phyloP scores from a whole-genome alignment of 2,329 filamentous ascomycete genomes.

The Botryotinia calthae region DNA sequence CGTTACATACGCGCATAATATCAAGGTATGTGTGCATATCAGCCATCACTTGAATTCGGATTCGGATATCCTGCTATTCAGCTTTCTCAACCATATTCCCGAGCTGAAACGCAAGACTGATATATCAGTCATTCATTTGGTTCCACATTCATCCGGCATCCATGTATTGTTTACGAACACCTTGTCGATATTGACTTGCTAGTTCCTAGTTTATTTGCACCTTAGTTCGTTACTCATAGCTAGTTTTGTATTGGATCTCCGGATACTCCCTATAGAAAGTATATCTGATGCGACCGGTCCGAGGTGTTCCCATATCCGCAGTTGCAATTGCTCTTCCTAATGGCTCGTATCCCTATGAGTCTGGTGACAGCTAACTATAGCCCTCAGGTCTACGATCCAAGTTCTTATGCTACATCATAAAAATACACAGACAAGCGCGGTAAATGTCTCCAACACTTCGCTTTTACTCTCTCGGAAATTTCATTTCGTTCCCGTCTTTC shows the following conservation, averaged over 20 bases:
- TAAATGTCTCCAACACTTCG: background rate
- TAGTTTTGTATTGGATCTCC: background rate
- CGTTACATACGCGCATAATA: background rate
- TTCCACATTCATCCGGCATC: background rate
- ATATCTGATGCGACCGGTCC: background rate
- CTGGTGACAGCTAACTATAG: background rate
- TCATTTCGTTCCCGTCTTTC: background rate
- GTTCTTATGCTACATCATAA: background rate
- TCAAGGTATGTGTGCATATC: background rate
- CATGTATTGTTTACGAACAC: background rate
- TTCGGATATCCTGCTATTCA: background rate
- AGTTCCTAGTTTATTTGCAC: background rate
- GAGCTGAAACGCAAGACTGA: background rate
- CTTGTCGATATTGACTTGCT: background rate
- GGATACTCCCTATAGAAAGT: background rate
- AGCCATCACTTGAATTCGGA: background rate
- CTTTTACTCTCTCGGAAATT: background rate
- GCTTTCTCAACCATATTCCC: background rate
- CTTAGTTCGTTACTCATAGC: background rate
- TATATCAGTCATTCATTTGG: background rate
- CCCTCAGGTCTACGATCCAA: background rate
- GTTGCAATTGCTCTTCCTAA: background rate
- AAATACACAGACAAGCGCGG: background rate
- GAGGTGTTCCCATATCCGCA: background rate
- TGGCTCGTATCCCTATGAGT: background rate